Evolutionary conservation across 805 yeast genomes (phyloP), one percentile per base, ranked within the genome.

Genomic region (Barnettozyma sucrosica): DNA sequence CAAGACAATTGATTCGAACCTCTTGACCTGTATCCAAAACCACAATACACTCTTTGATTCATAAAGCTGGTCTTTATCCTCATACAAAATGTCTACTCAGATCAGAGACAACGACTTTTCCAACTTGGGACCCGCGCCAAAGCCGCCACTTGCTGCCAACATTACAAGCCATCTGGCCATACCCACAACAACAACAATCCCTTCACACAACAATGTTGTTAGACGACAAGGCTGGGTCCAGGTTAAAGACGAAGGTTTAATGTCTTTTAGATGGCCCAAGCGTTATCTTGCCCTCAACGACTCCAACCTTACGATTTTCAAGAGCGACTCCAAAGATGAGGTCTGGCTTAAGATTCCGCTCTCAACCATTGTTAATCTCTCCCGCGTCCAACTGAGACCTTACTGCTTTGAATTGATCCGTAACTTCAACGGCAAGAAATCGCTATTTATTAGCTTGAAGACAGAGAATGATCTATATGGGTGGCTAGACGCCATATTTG

Each of bases 201-300:
- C 18, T 7, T 16, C 44, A 53, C 44, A 52, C 8, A 43, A 47
- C 24, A 57, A 57, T 28, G 28, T 59, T 14, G 59, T 55, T 3
- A 56, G 63, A 52, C 56, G 77, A 49, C 74, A 79, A 49, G 97
- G 97, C 0, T 90, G 96, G 95, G 90, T 89, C 20, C 85, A 86
- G 46, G 81, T 89, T 50, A 90, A 88, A 64, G 98, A 92, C 57
- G 97, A 92, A 57, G 97, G 97, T 13, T 70, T 92, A 52, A 78
- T 88, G 53, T 79, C 89, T 6, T 89, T 90, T 63, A 72, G 95
- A 55, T 92, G 99, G 99, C 89, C 90, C 49, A 89, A 89, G 61
- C 78, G 93, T 57, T 92, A 73, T 65, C 70, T 92, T 69, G 85
- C 87, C 6, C 70, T 92, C 43, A 79, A 80, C 55, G 96, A 89